Percentiles rank a stretch among this genome's conserved stretches.
These are phyloP conservation scores for Echeveria elegans DNA, from an alignment of 164 flowering plant species.

Conservation along the genomic window DNA sequence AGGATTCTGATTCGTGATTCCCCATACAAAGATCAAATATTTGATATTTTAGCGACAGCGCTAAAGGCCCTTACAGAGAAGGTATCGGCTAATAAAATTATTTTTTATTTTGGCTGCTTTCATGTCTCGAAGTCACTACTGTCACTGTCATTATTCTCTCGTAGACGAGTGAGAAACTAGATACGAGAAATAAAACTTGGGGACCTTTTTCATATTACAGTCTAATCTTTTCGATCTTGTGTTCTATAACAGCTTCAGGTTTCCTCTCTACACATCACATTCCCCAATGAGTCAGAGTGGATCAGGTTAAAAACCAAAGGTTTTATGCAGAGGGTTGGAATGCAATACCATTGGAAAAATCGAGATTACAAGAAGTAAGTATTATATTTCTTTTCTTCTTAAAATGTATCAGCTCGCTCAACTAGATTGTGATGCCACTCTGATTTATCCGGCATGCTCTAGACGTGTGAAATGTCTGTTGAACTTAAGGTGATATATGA, in stretches of 20 bases:
- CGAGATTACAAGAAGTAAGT: conserved; percentile 68
- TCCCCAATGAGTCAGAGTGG: conserved; percentile 72
- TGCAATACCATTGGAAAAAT: conserved; percentile 98
- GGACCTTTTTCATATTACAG: not conserved
- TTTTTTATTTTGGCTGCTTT: not conserved
- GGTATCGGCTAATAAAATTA: conserved; percentile 26
- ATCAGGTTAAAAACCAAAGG: conserved; percentile 46
- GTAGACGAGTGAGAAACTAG: not conserved
- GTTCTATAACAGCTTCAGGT: conserved; percentile 29
- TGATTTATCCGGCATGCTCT: not conserved
- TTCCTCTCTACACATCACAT: conserved; percentile 75
- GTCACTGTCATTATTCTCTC: not conserved
- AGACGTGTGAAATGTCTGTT: no score
- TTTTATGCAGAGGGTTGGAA: conserved; percentile 78
- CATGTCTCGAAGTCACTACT: not conserved
- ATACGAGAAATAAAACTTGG: not conserved
- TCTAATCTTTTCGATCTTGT: not conserved
- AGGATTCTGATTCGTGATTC: conserved; percentile 67
- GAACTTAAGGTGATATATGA: not conserved
- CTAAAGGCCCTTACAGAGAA: conserved; percentile 60
- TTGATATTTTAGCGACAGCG: conserved; percentile 57
- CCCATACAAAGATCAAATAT: conserved; percentile 58
- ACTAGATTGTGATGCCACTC: not conserved
- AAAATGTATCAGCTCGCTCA: no score
- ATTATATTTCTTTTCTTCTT: not conserved